These are phyloP conservation scores for Saitoella complicata DNA, from an alignment of 805 yeast species.

Conservation along the genomic window DNA sequence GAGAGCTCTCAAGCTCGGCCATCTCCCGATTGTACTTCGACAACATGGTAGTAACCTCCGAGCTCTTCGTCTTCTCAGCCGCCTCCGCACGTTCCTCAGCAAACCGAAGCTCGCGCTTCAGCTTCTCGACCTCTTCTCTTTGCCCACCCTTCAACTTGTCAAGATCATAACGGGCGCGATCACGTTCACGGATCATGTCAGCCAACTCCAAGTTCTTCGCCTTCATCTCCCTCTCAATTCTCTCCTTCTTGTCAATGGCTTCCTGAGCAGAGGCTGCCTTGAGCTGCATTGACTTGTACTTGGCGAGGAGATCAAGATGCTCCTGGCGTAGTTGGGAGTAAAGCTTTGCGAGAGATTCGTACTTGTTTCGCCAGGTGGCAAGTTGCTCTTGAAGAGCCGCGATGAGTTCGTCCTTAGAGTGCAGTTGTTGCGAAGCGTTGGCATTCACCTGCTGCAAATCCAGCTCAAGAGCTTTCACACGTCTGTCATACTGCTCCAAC, in stretches of 20 bases:
- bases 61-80: slow-evolving; percentile 44
- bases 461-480: slow-evolving; percentile 65
- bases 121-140: slow-evolving; percentile 45
- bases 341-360: slow-evolving; percentile 74
- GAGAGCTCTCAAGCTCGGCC: slow-evolving; percentile 30
- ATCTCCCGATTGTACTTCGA: slow-evolving; percentile 49
- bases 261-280: slow-evolving; percentile 84
- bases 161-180: slow-evolving; percentile 68
- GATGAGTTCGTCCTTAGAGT: slow-evolving; percentile 60
- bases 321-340: slow-evolving; percentile 87
- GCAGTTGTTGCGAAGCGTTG: slow-evolving; percentile 55
- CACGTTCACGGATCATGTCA: slow-evolving; percentile 76
- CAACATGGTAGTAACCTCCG: slow-evolving; percentile 43
- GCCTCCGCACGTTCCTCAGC: slow-evolving; percentile 41
- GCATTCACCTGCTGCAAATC: slow-evolving; percentile 47
- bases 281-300: slow-evolving; percentile 61
- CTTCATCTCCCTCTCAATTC: slow-evolving; percentile 65
- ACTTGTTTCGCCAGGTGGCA: slow-evolving; percentile 64
- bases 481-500: slow-evolving; percentile 71
- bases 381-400: slow-evolving; percentile 57
- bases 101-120: slow-evolving; percentile 49
- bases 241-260: slow-evolving; percentile 68
- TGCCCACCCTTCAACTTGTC: slow-evolving; percentile 53
- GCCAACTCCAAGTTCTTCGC: slow-evolving; percentile 78
- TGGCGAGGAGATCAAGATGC: slow-evolving; percentile 61